phyloP scores from a whole-genome alignment of 768 basidiomycete genomes.

The Calocybe indica region DNA sequence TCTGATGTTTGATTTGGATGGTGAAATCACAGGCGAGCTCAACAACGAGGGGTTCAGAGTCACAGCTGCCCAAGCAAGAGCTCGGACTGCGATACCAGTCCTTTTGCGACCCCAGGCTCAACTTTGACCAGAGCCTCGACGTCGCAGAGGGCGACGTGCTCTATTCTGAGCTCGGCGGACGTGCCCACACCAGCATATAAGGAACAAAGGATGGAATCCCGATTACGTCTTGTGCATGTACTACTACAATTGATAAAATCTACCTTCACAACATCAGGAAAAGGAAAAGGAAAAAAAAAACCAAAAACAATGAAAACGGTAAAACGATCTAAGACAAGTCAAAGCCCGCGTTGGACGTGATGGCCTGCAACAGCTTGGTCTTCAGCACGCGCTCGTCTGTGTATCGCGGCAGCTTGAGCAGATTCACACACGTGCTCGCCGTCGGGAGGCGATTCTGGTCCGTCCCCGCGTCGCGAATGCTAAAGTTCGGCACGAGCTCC shows the following conservation, averaged over 20 bases:
- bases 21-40: conserved; percentile 91
- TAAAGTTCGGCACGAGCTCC: conserved; percentile 83
- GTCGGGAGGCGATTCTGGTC: conserved; percentile 72
- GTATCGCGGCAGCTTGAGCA: conserved; percentile 84
- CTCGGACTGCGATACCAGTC: conserved; percentile 86
- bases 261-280: no score
- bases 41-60: conserved; percentile 90
- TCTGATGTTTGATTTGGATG: no score
- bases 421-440: conserved; percentile 85
- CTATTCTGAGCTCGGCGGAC: conserved; percentile 29
- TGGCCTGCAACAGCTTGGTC: conserved; percentile 79
- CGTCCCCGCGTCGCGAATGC: conserved; percentile 73
- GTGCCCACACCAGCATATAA: no score
- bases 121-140: conserved; percentile 82
- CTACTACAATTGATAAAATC: no score
- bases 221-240: no score
- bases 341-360: conserved; percentile 86
- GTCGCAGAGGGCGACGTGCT: conserved; percentile 23
- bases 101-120: conserved; percentile 92
- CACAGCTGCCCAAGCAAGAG: conserved; percentile 85
- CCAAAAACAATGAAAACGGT: no score
- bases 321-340: conserved; percentile 63
- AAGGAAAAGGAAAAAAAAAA: no score
- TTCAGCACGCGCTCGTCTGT: conserved; percentile 55
- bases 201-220: no score